These are phyloP conservation scores for Colletotrichum siamense DNA, from an alignment of 2,329 filamentous ascomycete species.

Conservation along the genomic window DNA sequence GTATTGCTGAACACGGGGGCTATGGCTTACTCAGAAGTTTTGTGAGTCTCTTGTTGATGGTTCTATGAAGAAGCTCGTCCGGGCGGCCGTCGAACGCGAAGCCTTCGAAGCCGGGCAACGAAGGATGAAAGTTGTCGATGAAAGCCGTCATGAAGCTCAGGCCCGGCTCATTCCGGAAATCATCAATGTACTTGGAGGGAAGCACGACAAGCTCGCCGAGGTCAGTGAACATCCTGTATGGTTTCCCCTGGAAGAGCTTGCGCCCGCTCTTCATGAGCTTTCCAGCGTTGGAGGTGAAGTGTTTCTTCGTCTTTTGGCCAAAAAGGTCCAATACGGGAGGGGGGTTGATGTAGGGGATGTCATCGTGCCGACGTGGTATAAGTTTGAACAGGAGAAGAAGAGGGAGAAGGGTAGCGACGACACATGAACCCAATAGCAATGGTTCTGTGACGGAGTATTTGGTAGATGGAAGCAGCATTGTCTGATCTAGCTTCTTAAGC, in stretches of 20 bases:
- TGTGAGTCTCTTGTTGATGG: neutral
- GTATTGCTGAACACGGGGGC: neutral
- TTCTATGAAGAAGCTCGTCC: neutral
- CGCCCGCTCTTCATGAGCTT: neutral
- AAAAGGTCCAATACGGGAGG: neutral
- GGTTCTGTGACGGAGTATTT: neutral
- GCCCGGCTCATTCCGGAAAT: slow-evolving; percentile 24
- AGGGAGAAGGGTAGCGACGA: neutral
- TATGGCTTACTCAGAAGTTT: neutral
- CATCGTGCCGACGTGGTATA: neutral
- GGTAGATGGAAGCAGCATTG: neutral
- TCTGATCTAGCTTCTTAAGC: neutral
- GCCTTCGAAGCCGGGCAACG: slow-evolving; percentile 21
- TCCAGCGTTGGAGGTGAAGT: neutral
- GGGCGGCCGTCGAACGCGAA: slow-evolving; percentile 26
- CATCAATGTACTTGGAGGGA: slow-evolving; percentile 17
- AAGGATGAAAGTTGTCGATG: neutral
- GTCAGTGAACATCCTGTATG: slow-evolving; percentile 18
- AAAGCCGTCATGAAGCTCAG: slow-evolving; percentile 20
- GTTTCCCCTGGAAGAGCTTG: neutral
- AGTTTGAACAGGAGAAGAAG: neutral
- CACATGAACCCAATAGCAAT: neutral
- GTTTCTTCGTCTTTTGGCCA: neutral
- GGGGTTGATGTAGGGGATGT: neutral
- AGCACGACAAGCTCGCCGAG: slow-evolving; percentile 22